Evolutionary conservation across 2,329 filamentous ascomycete genomes (phyloP), one percentile per base, ranked within the genome.

Genomic region (Coniochaeta sp.): DNA sequence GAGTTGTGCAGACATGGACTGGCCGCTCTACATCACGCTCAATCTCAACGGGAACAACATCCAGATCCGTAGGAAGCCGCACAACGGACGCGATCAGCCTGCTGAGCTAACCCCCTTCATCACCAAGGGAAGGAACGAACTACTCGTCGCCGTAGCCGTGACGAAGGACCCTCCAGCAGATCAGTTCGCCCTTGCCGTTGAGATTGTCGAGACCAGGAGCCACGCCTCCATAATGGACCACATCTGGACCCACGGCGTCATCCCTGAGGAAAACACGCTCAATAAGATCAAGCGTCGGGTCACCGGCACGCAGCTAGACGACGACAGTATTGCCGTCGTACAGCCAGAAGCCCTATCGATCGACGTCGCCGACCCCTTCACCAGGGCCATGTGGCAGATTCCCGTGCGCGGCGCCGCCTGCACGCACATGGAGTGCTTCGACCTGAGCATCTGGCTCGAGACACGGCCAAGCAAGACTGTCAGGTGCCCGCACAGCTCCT

Each of bases 341-440:
- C n/a, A n/a, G 40, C 74, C 76, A 32, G 74, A 80, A 26, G 74
- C 77, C 51, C 67, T 90, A 7, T 75, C 74, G 3, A 74, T 91
- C 51, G 77, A 83, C 54, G 68, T 91, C 13, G 72, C 81, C 0
- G 86, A 89, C 63, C 85, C 86, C 0, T 88, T 87, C 61, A 85
- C 74, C 52, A 72, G 78, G 1, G 70, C 63, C 12, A 76, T 94
- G 10, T 91, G 87, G 63, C 72, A 79, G 5, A 75, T 78, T 0
- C 92, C 94, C 1, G 89, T 85, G 2, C 85, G 91, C 26, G 84
- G 89, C 24, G 71, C 61, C 7, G 60, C 66, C 3, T 99, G 94
- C 65, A 72, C 73, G 22, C 92, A 99, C 63, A 72, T 86, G 31
- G 89, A 96, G 63, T 96, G 91, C 63, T 96, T 97, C 63, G 92